These are phyloP conservation scores for Gardenia jasminoides DNA, from an alignment of 257 asterid species.

Conservation along the genomic window DNA sequence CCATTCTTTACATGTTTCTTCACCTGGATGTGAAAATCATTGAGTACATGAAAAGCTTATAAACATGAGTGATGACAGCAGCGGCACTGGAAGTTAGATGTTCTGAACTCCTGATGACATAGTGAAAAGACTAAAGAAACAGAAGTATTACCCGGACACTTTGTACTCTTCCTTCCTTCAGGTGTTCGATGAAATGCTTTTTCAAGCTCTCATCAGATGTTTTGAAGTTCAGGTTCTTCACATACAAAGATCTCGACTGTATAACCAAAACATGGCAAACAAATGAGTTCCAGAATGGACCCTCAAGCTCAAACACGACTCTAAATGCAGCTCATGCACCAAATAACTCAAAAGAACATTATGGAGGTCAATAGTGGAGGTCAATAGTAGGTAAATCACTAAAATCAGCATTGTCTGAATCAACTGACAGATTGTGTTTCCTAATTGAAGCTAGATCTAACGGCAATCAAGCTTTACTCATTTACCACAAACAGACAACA, in stretches of 20 bases:
- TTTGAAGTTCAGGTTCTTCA: constrained; percentile 86
- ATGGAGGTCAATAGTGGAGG: background rate
- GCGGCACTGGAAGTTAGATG: background rate
- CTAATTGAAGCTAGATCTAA: background rate
- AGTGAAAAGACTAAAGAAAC: constrained; percentile 13
- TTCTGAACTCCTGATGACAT: background rate
- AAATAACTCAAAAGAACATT: background rate
- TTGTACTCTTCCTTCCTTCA: constrained; percentile 70
- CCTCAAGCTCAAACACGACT: background rate
- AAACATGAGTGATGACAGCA: background rate
- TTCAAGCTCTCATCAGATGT: constrained; percentile 77
- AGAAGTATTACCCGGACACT: constrained; percentile 79
- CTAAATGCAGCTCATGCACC: background rate
- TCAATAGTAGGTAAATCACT: background rate
- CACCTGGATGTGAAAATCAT: constrained; percentile 42
- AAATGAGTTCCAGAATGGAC: background rate
- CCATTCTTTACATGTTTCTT: constrained; percentile 87
- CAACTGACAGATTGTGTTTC: background rate
- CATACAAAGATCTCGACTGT: constrained; percentile 89
- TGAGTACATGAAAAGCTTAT: constrained; percentile 6
- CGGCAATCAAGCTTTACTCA: background rate
- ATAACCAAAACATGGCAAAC: constrained; percentile 13
- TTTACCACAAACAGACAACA: background rate
- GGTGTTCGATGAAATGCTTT: constrained; percentile 57
- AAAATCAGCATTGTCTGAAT: background rate